Evolutionary conservation across 75 land plant genomes (phyloP).

Genomic region (Cupressus sempervirens): DNA sequence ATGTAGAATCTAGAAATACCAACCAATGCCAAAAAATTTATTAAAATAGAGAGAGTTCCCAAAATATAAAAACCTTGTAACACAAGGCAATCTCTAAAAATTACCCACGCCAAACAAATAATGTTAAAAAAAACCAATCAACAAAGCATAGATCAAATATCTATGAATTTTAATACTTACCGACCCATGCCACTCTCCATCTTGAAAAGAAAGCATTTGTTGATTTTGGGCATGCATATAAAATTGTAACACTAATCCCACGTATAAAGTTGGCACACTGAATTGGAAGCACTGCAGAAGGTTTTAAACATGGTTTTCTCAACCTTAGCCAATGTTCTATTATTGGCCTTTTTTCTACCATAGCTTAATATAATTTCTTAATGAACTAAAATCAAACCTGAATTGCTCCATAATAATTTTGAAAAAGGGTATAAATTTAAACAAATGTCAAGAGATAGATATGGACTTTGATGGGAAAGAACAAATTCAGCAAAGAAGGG

Average conservation of each 20-base stretch:
- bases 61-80: background rate
- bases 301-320: constrained; percentile 69
- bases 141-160: background rate
- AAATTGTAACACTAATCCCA: too few relatives aligned
- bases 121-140: background rate
- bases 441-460: background rate
- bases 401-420: background rate
- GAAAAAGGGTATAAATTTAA: background rate
- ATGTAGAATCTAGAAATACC: background rate
- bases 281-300: constrained; percentile 83
- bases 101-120: background rate
- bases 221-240: constrained; percentile 76
- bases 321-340: constrained; percentile 67
- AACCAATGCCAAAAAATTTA: background rate
- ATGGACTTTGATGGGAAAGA: background rate
- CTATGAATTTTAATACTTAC: constrained; percentile 21
- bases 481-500: background rate
- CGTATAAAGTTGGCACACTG: constrained; percentile 80
- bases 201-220: constrained; percentile 74
- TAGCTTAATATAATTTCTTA: constrained; percentile 5
- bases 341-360: constrained; percentile 82
- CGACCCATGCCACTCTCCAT: constrained; percentile 71
- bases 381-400: background rate
- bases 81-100: background rate
- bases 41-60: background rate